phyloP scores from a whole-genome alignment of 371 early-diverging fungal genomes.

The Lichtheimia hyalospora region DNA sequence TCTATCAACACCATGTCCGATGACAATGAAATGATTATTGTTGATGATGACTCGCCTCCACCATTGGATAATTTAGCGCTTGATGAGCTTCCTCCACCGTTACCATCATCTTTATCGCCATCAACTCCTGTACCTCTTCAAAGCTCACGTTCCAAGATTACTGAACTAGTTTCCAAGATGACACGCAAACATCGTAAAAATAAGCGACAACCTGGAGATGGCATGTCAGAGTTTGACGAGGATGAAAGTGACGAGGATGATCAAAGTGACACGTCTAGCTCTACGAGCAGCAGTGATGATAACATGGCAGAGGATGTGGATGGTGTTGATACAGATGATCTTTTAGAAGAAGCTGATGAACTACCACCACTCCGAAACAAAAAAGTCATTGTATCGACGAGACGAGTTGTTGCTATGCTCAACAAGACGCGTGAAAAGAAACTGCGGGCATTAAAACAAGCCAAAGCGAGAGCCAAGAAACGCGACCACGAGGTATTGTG shows the following conservation, averaged over 20 bases:
- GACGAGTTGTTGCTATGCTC: neutral
- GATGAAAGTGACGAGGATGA: conserved; percentile 15
- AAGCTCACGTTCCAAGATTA: conserved; percentile 3
- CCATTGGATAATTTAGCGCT: conserved; percentile 7
- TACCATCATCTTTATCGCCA: neutral
- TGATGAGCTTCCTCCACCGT: neutral
- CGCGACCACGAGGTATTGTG: no score
- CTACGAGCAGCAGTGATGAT: neutral
- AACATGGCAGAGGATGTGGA: conserved; percentile 10
- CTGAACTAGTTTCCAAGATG: conserved; percentile 8
- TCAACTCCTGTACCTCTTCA: no score
- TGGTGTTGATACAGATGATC: conserved; percentile 19
- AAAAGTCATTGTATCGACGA: conserved; percentile 2
- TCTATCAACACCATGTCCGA: conserved; percentile 21
- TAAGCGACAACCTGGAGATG: conserved; percentile 6
- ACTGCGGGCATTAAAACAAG: no score
- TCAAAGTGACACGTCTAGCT: conserved; percentile 9
- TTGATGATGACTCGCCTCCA: conserved; percentile 19
- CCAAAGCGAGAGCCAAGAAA: no score
- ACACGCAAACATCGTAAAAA: conserved; percentile 10
- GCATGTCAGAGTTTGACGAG: conserved; percentile 2
- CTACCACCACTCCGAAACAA: conserved; percentile 15
- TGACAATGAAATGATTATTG: conserved; percentile 23
- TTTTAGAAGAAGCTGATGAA: conserved; percentile 11
- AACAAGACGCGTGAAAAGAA: no score